Conservation (phyloP, 2,329 filamentous ascomycete species). For the Epichloe sylvatica region DNA sequence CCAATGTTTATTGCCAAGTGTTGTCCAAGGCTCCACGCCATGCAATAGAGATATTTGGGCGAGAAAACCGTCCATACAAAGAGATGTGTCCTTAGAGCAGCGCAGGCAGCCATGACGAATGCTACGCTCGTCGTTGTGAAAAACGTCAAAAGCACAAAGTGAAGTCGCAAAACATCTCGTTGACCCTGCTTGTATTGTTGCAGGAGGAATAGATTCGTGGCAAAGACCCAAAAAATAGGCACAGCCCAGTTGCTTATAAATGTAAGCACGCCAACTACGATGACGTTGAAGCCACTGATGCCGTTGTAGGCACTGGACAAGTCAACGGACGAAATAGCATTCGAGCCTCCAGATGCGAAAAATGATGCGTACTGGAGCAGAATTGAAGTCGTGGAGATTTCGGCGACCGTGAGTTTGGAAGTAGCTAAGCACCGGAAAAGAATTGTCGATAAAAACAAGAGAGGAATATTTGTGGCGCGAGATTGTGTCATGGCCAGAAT, state of each 20-base stretch:
- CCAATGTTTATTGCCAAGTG: constrained; percentile 62
- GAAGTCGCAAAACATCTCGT: constrained; percentile 26
- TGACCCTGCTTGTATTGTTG: constrained; percentile 15
- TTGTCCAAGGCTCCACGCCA: constrained; percentile 75
- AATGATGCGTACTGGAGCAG: constrained; percentile 72
- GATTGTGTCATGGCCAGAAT: constrained; percentile 80
- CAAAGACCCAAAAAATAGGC: constrained; percentile 75
- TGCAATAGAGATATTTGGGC: constrained; percentile 85
- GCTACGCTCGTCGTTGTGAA: constrained; percentile 53
- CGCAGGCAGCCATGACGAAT: constrained; percentile 81
- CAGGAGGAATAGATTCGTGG: constrained; percentile 46
- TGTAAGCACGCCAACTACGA: constrained; percentile 69
- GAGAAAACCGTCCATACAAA: constrained; percentile 99
- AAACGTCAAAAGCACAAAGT: constrained; percentile 53
- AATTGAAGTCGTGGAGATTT: constrained; percentile 56
- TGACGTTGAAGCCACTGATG: constrained; percentile 62
- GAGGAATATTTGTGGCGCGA: constrained; percentile 67
- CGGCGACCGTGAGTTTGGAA: constrained; percentile 34
- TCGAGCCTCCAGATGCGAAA: constrained; percentile 82
- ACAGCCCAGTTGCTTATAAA: constrained; percentile 88
- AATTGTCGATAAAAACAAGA: constrained; percentile 62
- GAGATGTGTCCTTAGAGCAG: constrained; percentile 67
- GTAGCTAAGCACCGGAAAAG: constrained; percentile 36
- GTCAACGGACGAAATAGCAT: constrained; percentile 91
- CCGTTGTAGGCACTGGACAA: constrained; percentile 93